These are phyloP conservation scores for Cladosporium oxysporum DNA, from an alignment of 2,329 filamentous ascomycete species.

Conservation along the genomic window DNA sequence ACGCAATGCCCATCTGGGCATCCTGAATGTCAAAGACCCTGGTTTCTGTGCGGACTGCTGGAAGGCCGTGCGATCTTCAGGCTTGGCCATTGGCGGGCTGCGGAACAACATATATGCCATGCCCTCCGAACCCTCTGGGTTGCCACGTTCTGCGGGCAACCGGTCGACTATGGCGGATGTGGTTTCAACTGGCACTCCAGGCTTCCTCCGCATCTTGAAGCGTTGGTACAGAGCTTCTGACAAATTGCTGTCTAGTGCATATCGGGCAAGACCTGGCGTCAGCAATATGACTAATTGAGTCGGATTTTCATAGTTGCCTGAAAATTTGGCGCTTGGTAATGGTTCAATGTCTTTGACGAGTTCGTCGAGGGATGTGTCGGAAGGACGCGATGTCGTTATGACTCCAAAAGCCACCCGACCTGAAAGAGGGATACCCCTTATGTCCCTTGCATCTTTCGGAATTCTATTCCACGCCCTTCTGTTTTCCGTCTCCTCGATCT, in stretches of 20 bases:
- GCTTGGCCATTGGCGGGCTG: neutral
- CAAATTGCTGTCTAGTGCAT: conserved; percentile 28
- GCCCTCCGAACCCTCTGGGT: conserved; percentile 29
- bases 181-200: conserved; percentile 26
- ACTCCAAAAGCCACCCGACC: conserved; percentile 12
- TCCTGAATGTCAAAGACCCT: conserved; percentile 31
- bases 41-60: conserved; percentile 31
- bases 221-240: conserved; percentile 22
- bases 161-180: conserved; percentile 36
- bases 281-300: conserved; percentile 25
- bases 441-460: neutral
- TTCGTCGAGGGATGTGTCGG: conserved; percentile 19
- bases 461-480: neutral
- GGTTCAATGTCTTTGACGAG: conserved; percentile 14
- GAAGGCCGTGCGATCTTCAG: conserved; percentile 19
- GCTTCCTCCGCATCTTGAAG: conserved; percentile 21
- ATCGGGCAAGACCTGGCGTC: conserved; percentile 29
- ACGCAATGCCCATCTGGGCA: conserved; percentile 7
- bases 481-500: neutral
- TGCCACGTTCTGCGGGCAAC: conserved; percentile 24
- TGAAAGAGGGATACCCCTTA: neutral
- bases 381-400: conserved; percentile 18
- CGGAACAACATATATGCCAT: conserved; percentile 30
- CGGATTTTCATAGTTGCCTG: conserved; percentile 2
- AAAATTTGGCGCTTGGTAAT: neutral